A percentile compares a stretch with the other conserved stretches of the same genome.
Evolutionary conservation across 768 basidiomycete genomes (phyloP).

Genomic region (Chalciporus sphaerocephalus): DNA sequence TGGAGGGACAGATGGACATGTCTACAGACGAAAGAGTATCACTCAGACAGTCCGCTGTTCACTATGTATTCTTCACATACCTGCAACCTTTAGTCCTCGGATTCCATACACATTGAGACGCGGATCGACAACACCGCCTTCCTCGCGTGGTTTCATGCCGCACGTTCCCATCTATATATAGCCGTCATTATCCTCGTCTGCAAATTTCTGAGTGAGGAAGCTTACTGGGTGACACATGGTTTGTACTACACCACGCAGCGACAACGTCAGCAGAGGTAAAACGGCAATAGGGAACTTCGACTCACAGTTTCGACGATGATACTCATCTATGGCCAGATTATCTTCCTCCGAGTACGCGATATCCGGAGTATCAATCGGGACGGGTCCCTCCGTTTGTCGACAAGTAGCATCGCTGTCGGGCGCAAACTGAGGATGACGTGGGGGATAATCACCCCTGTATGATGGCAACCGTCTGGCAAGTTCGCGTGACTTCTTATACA

Average conservation of each 20-base stretch:
- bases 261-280: background rate
- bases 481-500: constrained; percentile 54
- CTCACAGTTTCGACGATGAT: constrained; percentile 17
- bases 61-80: constrained; percentile 23
- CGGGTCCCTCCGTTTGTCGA: constrained; percentile 15
- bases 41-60: fast-evolving
- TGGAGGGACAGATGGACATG: constrained; percentile 34
- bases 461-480: constrained; percentile 47
- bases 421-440: constrained; percentile 28
- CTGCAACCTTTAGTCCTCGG: constrained; percentile 55
- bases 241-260: constrained; percentile 1
- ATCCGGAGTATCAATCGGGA: constrained; percentile 25
- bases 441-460: constrained; percentile 35
- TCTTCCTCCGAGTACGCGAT: constrained; percentile 35
- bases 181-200: background rate
- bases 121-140: constrained; percentile 61
- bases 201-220: no score
- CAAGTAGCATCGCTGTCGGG: constrained; percentile 27
- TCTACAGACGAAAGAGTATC: constrained; percentile 21
- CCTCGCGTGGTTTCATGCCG: constrained; percentile 58
- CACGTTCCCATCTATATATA: constrained; percentile 54
- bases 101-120: constrained; percentile 62
- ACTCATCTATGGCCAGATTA: constrained; percentile 30
- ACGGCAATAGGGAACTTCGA: background rate
- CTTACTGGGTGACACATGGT: constrained; percentile 18